phyloP scores from a whole-genome alignment of 192 early-diverging fungal genomes.

The Endogone sp. region DNA sequence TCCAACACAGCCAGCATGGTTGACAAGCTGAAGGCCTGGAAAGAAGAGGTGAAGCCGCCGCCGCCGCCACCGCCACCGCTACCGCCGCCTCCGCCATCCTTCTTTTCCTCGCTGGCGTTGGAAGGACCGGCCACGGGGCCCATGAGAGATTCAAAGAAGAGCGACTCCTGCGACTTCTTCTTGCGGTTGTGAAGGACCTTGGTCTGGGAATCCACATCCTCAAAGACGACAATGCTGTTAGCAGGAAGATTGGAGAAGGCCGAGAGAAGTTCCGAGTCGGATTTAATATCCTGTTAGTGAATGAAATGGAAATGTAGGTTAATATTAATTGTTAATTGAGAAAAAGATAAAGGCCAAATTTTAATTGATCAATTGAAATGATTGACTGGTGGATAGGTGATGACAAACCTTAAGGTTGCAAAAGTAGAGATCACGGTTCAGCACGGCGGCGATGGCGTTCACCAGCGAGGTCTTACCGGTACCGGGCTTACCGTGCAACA shows the following conservation, averaged over 20 bases:
- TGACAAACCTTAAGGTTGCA: slow-evolving; percentile 33
- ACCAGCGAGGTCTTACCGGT: slow-evolving; percentile 40
- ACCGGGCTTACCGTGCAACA: slow-evolving; percentile 33
- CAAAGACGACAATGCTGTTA: slow-evolving; percentile 49
- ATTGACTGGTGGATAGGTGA: too few species aligned
- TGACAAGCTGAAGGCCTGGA: slow-evolving; percentile 33
- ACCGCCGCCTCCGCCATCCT: background rate
- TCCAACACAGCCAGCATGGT: slow-evolving; percentile 54
- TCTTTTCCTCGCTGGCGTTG: slow-evolving; percentile 8
- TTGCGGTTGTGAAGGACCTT: slow-evolving; percentile 37
- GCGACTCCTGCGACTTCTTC: background rate
- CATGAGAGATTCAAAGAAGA: background rate
- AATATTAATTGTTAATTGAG: too few species aligned
- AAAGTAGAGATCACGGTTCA: slow-evolving; percentile 33
- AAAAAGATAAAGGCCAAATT: too few species aligned
- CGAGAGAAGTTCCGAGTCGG: slow-evolving; percentile 28
- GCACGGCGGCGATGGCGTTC: slow-evolving; percentile 32
- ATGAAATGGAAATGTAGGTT: too few species aligned
- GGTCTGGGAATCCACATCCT: slow-evolving; percentile 57
- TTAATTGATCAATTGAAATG: too few species aligned
- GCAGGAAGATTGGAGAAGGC: slow-evolving; percentile 28
- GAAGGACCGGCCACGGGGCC: slow-evolving; percentile 5
- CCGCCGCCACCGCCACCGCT: background rate
- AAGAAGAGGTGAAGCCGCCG: background rate
- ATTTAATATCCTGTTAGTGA: slow-evolving; percentile 21